Evolutionary conservation across 2,329 filamentous ascomycete genomes (phyloP).

Genomic region (Rutstroemia sp.): DNA sequence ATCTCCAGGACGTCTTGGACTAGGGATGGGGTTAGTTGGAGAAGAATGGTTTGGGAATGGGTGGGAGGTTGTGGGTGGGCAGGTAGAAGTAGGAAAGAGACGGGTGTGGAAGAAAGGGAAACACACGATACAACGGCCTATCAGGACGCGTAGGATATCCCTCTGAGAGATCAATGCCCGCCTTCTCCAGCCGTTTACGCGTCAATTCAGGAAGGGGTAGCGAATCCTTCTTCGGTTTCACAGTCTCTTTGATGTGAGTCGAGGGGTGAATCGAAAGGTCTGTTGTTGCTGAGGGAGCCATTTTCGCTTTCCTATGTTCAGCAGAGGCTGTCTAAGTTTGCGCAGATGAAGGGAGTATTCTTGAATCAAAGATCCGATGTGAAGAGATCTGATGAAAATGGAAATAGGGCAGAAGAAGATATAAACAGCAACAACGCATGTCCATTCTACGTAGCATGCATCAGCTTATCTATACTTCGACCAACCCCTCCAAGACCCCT

Average conservation of each 20-base stretch:
- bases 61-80: neutral
- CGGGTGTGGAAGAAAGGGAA: neutral
- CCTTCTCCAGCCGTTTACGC: conserved; percentile 54
- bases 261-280: neutral
- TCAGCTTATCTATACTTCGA: too few species aligned
- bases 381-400: neutral
- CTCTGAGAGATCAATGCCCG: conserved; percentile 59
- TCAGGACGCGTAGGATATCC: conserved; percentile 67
- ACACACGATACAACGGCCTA: conserved; percentile 48
- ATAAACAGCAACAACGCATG: neutral
- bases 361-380: too few species aligned
- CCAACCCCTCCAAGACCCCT: neutral
- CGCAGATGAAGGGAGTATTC: too few species aligned
- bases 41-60: neutral
- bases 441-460: neutral
- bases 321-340: too few species aligned
- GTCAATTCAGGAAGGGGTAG: conserved; percentile 53
- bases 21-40: neutral
- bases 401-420: neutral
- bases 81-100: neutral
- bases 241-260: neutral
- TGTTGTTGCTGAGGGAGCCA: neutral
- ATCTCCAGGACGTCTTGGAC: conserved; percentile 63
- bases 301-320: neutral
- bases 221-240: conserved; percentile 44